Conservation (phyloP, 805 yeast genomes). For the Barnettozyma botsteinii region DNA sequence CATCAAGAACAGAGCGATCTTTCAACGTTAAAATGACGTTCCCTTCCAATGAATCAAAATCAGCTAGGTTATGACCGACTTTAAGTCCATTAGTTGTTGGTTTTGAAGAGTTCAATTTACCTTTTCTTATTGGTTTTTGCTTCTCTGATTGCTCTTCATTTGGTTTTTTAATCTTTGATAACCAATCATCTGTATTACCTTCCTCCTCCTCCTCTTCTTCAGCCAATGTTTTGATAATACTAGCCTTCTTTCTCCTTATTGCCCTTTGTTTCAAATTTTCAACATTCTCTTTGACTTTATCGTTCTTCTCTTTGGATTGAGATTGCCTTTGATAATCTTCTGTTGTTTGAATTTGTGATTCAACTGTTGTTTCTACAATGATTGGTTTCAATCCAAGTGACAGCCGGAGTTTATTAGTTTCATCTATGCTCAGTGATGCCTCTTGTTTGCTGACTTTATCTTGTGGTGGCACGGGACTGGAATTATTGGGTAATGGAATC, state of each 20-base stretch:
- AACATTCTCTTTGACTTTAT: constrained; percentile 11
- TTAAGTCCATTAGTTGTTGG: constrained; percentile 12
- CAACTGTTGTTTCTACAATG: not conserved
- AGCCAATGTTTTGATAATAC: constrained; percentile 10
- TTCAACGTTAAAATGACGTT: constrained; percentile 22
- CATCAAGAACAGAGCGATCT: constrained; percentile 19
- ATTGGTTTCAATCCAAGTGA: constrained; percentile 24
- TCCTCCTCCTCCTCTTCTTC: constrained; percentile 13
- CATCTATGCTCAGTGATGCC: constrained; percentile 11
- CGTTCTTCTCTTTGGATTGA: constrained; percentile 7
- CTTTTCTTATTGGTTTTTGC: not conserved
- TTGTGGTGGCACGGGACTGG: not conserved
- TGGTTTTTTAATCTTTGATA: constrained; percentile 13
- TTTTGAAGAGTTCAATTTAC: not conserved
- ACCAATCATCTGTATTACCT: constrained; percentile 18
- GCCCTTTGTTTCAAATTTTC: constrained; percentile 12
- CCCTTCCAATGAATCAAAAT: constrained; percentile 7
- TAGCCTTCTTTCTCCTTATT: constrained; percentile 12
- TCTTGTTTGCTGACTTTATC: not conserved
- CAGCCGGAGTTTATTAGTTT: constrained; percentile 19
- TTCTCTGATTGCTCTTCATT: not conserved
- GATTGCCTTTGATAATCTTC: constrained; percentile 12
- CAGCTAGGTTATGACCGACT: constrained; percentile 18
- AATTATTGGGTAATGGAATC: constrained; percentile 27
- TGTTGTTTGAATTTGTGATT: constrained; percentile 5